Evolutionary conservation across 352 stramenopile species (phyloP), one percentile per base, ranked within the genome.

Genomic region (Elongisporangium undulatum): DNA sequence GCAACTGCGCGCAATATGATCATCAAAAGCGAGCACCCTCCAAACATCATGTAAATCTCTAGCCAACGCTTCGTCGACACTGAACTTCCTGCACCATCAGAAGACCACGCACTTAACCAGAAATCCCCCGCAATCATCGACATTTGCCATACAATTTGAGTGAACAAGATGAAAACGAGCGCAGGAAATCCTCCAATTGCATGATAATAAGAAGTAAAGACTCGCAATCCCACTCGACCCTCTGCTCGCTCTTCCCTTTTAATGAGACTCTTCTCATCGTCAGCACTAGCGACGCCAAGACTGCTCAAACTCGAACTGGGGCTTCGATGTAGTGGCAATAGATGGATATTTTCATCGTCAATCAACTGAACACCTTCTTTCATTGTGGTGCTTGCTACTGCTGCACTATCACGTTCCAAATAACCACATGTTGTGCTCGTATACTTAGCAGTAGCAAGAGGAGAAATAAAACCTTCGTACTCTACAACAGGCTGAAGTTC

Each of bases 41-140:
- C 80, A 45, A 3, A 72, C 66, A 0, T 67, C 66, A 6, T 68
- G 64, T 20, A 80, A n/a, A 19, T 68, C 74, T 13, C 51, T 21
- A 86, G 38, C 23, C 75, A 68, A 23, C 68, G 68, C 7, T 34
- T 34, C 24, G 24, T 34, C 7, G 24, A 34, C 7, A 34, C 24
- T 8, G 24, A 34, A 34, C 24, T 34, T 7, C 7, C 24, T 8
- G 98, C 79, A 57, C 53, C 61, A 49, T 83, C 59, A 15, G 51
- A 73, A 0, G 90, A 88, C 90, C 93, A 98, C 39, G 76, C 77
- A 10, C 89, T 90, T 7, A 98, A 62, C 85, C 90, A 97, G 69
- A 86, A 97, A 56, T 87, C 86, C 3, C 77, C 87, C 3, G 61
- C 16, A 1, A 96, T 73, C 51, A 74, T 72, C 0, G 94, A 56